These are phyloP conservation scores for Cucurbita maxima DNA, from an alignment of 306 rosid genomes.

Conservation along the genomic window DNA sequence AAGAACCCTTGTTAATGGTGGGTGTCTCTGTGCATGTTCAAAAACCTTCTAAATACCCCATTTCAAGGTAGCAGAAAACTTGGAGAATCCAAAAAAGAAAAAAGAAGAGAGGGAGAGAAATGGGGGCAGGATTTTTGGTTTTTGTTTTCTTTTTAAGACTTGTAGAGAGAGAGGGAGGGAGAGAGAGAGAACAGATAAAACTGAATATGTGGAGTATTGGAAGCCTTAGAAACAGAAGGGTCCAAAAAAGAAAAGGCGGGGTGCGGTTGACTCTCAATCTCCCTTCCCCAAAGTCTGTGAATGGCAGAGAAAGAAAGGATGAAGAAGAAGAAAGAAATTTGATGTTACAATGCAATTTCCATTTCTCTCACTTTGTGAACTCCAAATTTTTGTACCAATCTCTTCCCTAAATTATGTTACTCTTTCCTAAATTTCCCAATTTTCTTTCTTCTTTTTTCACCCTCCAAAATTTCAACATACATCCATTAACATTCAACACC, in stretches of 20 bases:
- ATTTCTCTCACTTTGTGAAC: not conserved
- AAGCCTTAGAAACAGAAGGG: constrained; percentile 71
- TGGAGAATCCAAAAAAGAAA: constrained; percentile 10
- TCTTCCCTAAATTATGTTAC: not conserved
- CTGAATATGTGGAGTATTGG: constrained; percentile 64
- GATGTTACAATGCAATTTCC: not conserved
- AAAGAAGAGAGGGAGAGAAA: not conserved
- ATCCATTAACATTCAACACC: too few relatives aligned
- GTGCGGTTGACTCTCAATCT: constrained; percentile 61
- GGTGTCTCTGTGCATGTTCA: constrained; percentile 38
- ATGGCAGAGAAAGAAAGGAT: not conserved
- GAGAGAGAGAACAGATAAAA: constrained; percentile 30
- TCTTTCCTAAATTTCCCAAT: not conserved
- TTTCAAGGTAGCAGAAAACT: constrained; percentile 5
- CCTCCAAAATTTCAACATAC: too few relatives aligned
- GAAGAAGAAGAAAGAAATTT: not conserved
- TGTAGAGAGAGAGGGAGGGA: not conserved
- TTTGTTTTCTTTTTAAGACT: not conserved
- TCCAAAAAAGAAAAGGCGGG: constrained; percentile 45
- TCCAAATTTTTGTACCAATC: not conserved
- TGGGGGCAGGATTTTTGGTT: not conserved
- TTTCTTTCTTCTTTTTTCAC: not conserved
- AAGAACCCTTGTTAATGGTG: constrained; percentile 49
- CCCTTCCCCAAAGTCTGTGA: constrained; percentile 9
- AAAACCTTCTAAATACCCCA: not conserved